These are phyloP conservation scores for Teratosphaeria gauchensis DNA, from an alignment of 2,329 filamentous ascomycete genomes.

Conservation along the genomic window DNA sequence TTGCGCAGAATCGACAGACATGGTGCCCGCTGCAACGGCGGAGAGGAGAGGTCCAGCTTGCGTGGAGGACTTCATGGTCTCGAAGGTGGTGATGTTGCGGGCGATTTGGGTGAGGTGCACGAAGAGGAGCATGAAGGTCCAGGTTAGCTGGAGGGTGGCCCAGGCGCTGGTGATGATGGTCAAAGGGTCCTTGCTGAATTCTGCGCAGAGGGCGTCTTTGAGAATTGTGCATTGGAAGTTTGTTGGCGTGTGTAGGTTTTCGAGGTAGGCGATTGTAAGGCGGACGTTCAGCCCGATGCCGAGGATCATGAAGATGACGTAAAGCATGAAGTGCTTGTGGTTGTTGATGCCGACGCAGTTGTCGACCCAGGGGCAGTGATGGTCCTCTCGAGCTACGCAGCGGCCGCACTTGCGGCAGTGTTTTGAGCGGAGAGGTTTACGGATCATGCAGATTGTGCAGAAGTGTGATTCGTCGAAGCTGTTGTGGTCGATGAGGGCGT, in stretches of 20 bases:
- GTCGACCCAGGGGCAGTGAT: constrained; percentile 97
- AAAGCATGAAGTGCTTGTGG: constrained; percentile 88
- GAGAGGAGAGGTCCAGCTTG: constrained; percentile 53
- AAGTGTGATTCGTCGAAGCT: constrained; percentile 94
- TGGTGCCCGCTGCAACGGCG: constrained; percentile 63
- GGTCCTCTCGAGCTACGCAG: constrained; percentile 92
- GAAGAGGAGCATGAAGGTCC: constrained; percentile 93
- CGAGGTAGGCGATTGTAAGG: constrained; percentile 46
- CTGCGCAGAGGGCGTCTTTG: constrained; percentile 61
- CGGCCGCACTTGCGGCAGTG: constrained; percentile 86
- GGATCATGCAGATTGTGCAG: constrained; percentile 88
- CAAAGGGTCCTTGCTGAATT: constrained; percentile 73
- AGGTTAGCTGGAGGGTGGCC: constrained; percentile 75
- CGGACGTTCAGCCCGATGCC: constrained; percentile 65
- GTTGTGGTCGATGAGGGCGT: constrained; percentile 73
- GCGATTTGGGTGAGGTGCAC: constrained; percentile 91
- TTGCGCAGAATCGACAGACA: constrained; percentile 57
- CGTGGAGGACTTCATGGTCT: constrained; percentile 75
- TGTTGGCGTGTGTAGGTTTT: background rate
- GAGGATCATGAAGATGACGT: constrained; percentile 66
- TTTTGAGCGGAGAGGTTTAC: constrained; percentile 86
- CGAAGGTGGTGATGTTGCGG: constrained; percentile 87
- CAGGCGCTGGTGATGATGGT: constrained; percentile 72
- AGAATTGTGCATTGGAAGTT: constrained; percentile 59
- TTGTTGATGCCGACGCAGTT: constrained; percentile 96